phyloP scores from a whole-genome alignment of 768 basidiomycete species.

The Tulasnella calospora region DNA sequence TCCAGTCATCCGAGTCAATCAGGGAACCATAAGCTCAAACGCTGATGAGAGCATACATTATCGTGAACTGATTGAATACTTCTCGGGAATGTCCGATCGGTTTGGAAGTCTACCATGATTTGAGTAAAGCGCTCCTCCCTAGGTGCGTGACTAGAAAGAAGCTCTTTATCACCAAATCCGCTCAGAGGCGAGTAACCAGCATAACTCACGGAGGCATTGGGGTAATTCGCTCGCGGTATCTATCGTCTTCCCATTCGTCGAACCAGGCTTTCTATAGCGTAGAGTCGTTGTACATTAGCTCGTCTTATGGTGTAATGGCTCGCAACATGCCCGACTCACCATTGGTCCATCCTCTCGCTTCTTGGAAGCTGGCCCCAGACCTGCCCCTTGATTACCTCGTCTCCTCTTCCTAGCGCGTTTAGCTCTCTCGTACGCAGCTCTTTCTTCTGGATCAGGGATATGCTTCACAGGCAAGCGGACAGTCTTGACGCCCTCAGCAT shows the following conservation, averaged over 20 bases:
- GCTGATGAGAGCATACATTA: not conserved
- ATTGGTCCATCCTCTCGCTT: not conserved
- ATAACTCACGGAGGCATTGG: slow-evolving; percentile 15
- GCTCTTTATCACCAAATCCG: not conserved
- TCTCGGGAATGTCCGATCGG: not conserved
- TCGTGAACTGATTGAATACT: slow-evolving; percentile 14
- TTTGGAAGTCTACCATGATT: slow-evolving; percentile 19
- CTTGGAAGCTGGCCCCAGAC: slow-evolving; percentile 4
- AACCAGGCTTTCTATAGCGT: slow-evolving; percentile 17
- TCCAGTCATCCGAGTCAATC: not conserved
- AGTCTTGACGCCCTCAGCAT: slow-evolving; percentile 22
- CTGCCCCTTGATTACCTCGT: slow-evolving; percentile 9
- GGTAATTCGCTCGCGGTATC: slow-evolving; percentile 1
- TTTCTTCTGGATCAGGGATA: slow-evolving; percentile 18
- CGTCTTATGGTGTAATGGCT: not conserved
- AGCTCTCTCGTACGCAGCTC: slow-evolving; percentile 13
- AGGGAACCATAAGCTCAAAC: not conserved
- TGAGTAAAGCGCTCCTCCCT: slow-evolving; percentile 15
- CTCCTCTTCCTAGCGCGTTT: slow-evolving; percentile 22
- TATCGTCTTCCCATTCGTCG: slow-evolving; percentile 21
- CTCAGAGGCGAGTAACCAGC: not conserved
- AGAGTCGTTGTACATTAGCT: not conserved
- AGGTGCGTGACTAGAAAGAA: not conserved
- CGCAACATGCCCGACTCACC: not conserved
- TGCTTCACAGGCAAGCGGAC: slow-evolving; percentile 3